phyloP scores from a whole-genome alignment of 2,329 filamentous ascomycete species.

The Fusarium camptoceras region DNA sequence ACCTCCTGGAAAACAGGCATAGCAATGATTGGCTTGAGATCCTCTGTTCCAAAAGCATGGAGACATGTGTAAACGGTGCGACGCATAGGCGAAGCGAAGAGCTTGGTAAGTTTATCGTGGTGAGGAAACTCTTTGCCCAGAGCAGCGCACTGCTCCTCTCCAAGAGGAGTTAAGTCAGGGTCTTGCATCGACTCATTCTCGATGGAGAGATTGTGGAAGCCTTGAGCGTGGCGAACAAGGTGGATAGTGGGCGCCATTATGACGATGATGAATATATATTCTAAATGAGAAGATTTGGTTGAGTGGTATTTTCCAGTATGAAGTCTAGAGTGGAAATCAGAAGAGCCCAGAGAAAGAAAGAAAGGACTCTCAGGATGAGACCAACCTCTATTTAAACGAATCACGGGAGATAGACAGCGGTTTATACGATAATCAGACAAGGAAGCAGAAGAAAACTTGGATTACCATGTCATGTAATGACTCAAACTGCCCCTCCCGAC shows the following conservation, averaged over 20 bases:
- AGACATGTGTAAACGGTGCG: conserved; percentile 85
- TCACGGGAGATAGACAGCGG: not conserved
- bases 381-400: conserved; percentile 13
- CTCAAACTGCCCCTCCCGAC: conserved; percentile 28
- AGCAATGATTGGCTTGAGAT: conserved; percentile 66
- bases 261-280: not conserved
- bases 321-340: not conserved
- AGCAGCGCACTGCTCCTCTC: conserved; percentile 76
- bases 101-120: conserved; percentile 73
- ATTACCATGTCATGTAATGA: conserved; percentile 22
- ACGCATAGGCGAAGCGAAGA: conserved; percentile 83
- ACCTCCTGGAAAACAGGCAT: conserved; percentile 85
- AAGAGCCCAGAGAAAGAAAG: not conserved
- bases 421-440: not conserved
- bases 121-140: conserved; percentile 73
- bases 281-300: not conserved
- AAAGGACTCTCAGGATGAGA: not conserved
- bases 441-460: not conserved
- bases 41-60: conserved; percentile 70
- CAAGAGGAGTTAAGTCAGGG: conserved; percentile 80
- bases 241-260: conserved; percentile 69
- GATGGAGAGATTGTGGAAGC: conserved; percentile 80
- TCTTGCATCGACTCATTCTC: conserved; percentile 81
- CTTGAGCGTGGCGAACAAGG: conserved; percentile 80
- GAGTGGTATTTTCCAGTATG: conserved; percentile 8